Base-by-base conservation (phyloP, 768 basidiomycete species). In the Crucibulum laeve region DNA sequence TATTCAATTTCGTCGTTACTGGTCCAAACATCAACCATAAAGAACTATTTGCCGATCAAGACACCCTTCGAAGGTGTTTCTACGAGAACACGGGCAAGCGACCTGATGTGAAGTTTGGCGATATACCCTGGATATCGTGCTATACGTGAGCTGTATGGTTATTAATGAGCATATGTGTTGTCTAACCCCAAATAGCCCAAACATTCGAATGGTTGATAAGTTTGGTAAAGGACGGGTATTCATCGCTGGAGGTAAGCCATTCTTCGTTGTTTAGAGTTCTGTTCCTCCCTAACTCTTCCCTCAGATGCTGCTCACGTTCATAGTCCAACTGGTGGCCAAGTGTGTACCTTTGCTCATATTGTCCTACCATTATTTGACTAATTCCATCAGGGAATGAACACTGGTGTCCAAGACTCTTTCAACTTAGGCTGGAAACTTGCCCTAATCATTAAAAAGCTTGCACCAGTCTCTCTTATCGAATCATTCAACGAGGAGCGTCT, bases 371-470 rank as follows among this genome's bases (percentile, higher is more conserved):
- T n/a, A n/a, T n/a, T n/a, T n/a, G n/a, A n/a, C 25, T 47, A 17
- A 24, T 18, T 24, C n/a, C 7, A n/a, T 43, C 38, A 63, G 57
- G 63, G 64, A 0, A 45, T 65, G 45, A 65, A 65, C 37, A 58
- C 61, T 5, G 53, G 60, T n/a, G 55, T 67, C 25, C 60, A 61
- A 32, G 56, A 61, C 43, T 46, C 55, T 5, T 51, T 56, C 48
- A 70, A 69, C 42, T 52, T 69, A 0, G 60, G 54, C 7, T 65
- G 64, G 64, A 63, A 66, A 50, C 41, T 68, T 6, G 53, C 61
- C 22, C 49, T 63, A 7, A 60, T 63, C 13, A 40, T 47, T 17
- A 58, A 56, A 43, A 51, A 52, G 4, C 46, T 51, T 22, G 53
- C 59, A 4, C 38, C 41, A n/a, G 48, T 44, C 18, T 46, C 52